Percentiles rank a stretch among this genome's conserved stretches.
Conservation (phyloP, 768 basidiomycete species). For the Tricholoma hemisulphureum region DNA sequence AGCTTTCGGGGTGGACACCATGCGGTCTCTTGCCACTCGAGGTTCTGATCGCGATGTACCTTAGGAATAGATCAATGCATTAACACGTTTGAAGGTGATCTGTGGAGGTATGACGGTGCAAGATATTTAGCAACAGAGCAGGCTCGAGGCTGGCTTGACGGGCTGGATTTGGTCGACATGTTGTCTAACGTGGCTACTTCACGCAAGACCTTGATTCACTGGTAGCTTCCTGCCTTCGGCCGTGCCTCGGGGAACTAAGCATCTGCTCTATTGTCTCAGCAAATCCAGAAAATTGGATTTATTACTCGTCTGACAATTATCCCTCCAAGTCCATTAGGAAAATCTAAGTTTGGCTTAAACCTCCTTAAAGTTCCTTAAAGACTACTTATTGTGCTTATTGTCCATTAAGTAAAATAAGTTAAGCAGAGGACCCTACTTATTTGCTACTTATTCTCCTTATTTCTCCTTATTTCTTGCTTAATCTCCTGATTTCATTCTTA, state of each 20-base stretch:
- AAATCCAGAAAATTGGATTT: slow-evolving; percentile 44
- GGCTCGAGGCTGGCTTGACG: slow-evolving; percentile 3
- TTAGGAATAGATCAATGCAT: neutral
- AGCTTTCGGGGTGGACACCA: slow-evolving; percentile 25
- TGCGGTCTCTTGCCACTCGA: neutral
- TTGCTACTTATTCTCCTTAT: too few relatives aligned
- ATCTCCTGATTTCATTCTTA: too few relatives aligned
- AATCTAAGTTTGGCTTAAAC: too few relatives aligned
- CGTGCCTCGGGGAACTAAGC: neutral
- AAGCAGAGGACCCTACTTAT: too few relatives aligned
- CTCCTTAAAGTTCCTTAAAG: too few relatives aligned
- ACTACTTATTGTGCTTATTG: too few relatives aligned
- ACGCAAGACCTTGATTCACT: neutral
- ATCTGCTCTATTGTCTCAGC: slow-evolving; percentile 26
- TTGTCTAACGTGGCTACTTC: neutral
- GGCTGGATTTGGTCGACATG: slow-evolving; percentile 1
- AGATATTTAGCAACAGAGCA: slow-evolving; percentile 5
- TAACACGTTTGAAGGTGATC: slow-evolving; percentile 1
- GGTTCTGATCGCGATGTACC: neutral
- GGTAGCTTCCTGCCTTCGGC: neutral
- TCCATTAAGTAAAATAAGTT: too few relatives aligned
- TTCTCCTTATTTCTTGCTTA: too few relatives aligned
- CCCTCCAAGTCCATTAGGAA: too few relatives aligned
- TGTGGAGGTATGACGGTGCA: slow-evolving; percentile 2
- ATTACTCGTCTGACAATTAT: too few relatives aligned